A percentile compares a stretch with the other conserved stretches of the same genome.
Evolutionary conservation across 2,329 filamentous ascomycete genomes (phyloP).

Genomic region (Pezizomycotina sp.): DNA sequence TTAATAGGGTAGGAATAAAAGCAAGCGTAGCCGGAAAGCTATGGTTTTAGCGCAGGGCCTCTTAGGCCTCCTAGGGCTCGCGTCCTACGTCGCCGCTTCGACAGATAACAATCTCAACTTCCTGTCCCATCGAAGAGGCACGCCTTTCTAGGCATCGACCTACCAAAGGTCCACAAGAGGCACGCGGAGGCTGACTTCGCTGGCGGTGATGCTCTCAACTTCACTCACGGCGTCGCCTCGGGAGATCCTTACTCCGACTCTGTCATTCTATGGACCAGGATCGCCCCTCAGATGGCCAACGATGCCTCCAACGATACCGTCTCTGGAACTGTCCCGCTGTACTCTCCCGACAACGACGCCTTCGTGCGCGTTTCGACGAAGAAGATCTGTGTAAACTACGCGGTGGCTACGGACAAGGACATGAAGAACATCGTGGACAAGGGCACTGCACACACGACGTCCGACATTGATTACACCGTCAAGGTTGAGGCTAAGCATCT

Average conservation of each 20-base stretch:
- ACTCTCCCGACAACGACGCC: conserved; percentile 34
- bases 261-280: conserved; percentile 33
- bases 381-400: conserved; percentile 52
- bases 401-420: conserved; percentile 37
- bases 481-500: conserved; percentile 53
- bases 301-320: conserved; percentile 32
- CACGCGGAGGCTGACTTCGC: too few species aligned
- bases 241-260: conserved; percentile 32
- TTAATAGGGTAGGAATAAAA: too few species aligned
- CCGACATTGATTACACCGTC: conserved; percentile 58
- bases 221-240: conserved; percentile 47
- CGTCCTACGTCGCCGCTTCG: too few species aligned
- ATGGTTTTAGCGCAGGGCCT: too few species aligned
- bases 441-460: conserved; percentile 50
- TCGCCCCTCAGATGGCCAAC: conserved; percentile 30
- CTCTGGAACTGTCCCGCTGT: conserved; percentile 32
- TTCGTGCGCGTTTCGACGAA: conserved; percentile 39
- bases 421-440: conserved; percentile 36
- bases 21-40: too few species aligned
- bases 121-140: too few species aligned
- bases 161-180: too few species aligned
- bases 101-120: too few species aligned
- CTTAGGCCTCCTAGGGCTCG: too few species aligned
- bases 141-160: too few species aligned
- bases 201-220: conserved; percentile 39